Percentiles rank a stretch among this genome's conserved stretches.
Evolutionary conservation across 768 basidiomycete genomes (phyloP).

Genomic region (Mycena galericulata): DNA sequence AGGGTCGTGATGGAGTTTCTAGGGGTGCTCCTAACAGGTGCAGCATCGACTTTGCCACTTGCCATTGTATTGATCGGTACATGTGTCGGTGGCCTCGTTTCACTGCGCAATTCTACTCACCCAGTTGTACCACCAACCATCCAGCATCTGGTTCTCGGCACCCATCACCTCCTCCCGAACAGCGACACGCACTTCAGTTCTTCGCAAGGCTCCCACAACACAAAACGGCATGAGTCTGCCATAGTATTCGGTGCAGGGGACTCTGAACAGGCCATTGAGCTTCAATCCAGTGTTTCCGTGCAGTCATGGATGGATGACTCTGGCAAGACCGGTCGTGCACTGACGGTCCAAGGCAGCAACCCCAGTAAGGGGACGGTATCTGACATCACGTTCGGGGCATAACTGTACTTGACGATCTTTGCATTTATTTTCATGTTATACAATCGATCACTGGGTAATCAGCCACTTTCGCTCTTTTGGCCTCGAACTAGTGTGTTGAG

Average conservation of each 20-base stretch:
- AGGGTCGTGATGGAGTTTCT: too few relatives aligned
- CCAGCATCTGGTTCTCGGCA: slow-evolving; percentile 15
- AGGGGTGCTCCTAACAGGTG: too few relatives aligned
- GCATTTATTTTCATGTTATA: slow-evolving; percentile 13
- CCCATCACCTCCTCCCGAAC: neutral
- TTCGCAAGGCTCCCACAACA: slow-evolving; percentile 1
- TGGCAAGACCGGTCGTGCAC: slow-evolving; percentile 1
- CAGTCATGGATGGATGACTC: slow-evolving; percentile 3
- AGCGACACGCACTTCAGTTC: neutral
- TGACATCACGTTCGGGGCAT: slow-evolving; percentile 5
- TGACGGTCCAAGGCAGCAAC: slow-evolving; percentile 4
- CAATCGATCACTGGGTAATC: too few relatives aligned
- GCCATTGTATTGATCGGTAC: slow-evolving; percentile 7
- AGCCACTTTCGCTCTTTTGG: too few relatives aligned
- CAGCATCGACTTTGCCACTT: neutral
- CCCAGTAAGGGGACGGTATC: neutral
- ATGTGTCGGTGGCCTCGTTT: neutral
- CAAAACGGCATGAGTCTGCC: neutral
- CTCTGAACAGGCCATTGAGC: neutral
- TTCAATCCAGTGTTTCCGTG: neutral
- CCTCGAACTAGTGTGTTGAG: too few relatives aligned
- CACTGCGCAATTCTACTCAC: neutral
- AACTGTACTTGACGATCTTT: neutral
- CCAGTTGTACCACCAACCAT: slow-evolving; percentile 5
- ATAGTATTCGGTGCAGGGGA: neutral